Evolutionary conservation across 2,329 filamentous ascomycete species (phyloP).

Genomic region (Paraphoma chrysanthemicola): DNA sequence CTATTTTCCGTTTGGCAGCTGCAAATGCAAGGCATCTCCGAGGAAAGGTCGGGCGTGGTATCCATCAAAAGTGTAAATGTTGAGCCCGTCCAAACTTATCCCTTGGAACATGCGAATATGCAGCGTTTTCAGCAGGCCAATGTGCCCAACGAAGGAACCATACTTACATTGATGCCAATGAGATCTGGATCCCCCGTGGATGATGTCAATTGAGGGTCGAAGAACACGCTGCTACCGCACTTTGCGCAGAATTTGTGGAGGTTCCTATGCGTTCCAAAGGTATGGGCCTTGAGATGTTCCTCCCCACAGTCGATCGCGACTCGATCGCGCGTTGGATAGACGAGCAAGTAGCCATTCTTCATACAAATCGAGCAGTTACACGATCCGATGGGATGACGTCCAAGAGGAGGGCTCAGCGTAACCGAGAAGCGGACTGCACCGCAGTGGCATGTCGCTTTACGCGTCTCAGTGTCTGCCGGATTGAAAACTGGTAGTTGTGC

Average conservation of each 20-base stretch:
- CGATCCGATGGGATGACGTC: conserved; percentile 52
- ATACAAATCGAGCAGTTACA: conserved; percentile 64
- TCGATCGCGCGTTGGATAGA: conserved; percentile 32
- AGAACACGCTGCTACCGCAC: not conserved
- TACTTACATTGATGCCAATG: not conserved
- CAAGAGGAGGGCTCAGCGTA: conserved; percentile 58
- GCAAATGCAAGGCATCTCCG: not conserved
- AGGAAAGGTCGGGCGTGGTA: not conserved
- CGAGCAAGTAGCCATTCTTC: conserved; percentile 59
- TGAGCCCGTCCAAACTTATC: not conserved
- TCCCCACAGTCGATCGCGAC: not conserved
- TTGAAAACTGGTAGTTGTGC: not conserved
- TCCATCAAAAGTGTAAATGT: not conserved
- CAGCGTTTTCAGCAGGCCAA: not conserved
- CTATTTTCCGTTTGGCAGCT: not conserved
- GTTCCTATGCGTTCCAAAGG: not conserved
- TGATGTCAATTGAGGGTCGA: not conserved
- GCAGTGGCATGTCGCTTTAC: conserved; percentile 56
- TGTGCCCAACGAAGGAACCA: not conserved
- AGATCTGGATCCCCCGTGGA: not conserved
- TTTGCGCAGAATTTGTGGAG: not conserved
- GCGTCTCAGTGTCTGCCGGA: not conserved
- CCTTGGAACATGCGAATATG: not conserved
- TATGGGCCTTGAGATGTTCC: not conserved
- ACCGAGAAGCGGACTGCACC: conserved; percentile 59